Conservation (phyloP, 306 rosid genomes). For the Prunus fruticosa region DNA sequence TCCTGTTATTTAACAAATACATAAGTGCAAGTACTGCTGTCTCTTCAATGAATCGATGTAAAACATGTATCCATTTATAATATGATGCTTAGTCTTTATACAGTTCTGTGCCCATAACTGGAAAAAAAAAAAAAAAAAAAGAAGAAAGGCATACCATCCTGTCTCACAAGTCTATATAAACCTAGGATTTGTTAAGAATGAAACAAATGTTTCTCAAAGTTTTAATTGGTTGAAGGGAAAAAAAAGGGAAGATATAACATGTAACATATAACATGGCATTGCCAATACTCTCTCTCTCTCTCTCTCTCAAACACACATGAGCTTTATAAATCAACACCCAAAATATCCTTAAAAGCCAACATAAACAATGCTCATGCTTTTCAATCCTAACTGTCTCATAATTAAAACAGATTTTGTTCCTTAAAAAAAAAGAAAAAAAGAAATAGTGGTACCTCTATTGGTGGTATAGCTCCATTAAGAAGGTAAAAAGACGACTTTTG, state of each 20-base stretch:
- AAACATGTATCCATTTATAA: not conserved
- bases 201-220: conserved; percentile 3
- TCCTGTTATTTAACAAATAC: conserved; percentile 47
- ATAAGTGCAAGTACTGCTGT: conserved; percentile 22
- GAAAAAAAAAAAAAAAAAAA: not conserved
- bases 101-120: not conserved
- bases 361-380: not conserved
- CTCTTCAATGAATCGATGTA: not conserved
- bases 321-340: not conserved
- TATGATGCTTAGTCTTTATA: not conserved
- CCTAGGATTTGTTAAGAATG: not conserved
- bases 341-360: not conserved
- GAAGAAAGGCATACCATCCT: not conserved
- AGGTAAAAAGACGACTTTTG: conserved; percentile 51
- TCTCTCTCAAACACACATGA: not conserved
- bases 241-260: not conserved
- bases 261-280: not conserved
- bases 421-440: not conserved
- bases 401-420: not conserved
- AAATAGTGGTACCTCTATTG: conserved; percentile 45
- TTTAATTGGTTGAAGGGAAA: not conserved
- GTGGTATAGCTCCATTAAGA: conserved; percentile 44
- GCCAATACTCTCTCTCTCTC: not conserved
- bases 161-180: not conserved
- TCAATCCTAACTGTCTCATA: not conserved